These are phyloP conservation scores for Lumnitzera racemosa DNA, from an alignment of 345 rosid species.

Conservation along the genomic window DNA sequence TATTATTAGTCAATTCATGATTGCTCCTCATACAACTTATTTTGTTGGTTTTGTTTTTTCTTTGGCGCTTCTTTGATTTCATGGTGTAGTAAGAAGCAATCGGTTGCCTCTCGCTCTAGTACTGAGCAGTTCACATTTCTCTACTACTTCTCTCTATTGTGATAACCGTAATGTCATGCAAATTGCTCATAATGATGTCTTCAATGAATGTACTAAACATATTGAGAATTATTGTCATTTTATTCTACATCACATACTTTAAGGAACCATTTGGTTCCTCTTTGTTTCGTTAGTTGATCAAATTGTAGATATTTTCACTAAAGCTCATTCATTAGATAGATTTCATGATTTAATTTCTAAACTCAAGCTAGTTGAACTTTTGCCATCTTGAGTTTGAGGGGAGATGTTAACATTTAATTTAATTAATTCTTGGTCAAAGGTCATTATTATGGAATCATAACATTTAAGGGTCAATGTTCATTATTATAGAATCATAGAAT, in stretches of 20 bases:
- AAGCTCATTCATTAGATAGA: too few relatives aligned
- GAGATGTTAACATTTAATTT: too few relatives aligned
- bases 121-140: background rate
- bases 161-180: background rate
- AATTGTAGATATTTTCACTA: too few relatives aligned
- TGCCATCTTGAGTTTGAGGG: too few relatives aligned
- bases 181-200: slow-evolving; percentile 3
- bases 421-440: too few relatives aligned
- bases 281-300: too few relatives aligned
- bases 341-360: too few relatives aligned
- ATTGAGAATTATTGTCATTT: slow-evolving; percentile 3
- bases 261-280: background rate
- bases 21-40: background rate
- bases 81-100: background rate
- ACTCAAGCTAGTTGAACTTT: too few relatives aligned
- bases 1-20: slow-evolving; percentile 7
- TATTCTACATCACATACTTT: background rate
- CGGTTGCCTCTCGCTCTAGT: background rate
- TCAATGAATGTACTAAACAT: background rate
- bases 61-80: background rate
- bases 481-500: too few relatives aligned
- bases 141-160: background rate
- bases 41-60: background rate
- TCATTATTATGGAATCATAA: too few relatives aligned
- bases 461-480: too few relatives aligned